Evolutionary conservation across 2,329 filamentous ascomycete species (phyloP).

Genomic region (Ophiostoma perfectum): DNA sequence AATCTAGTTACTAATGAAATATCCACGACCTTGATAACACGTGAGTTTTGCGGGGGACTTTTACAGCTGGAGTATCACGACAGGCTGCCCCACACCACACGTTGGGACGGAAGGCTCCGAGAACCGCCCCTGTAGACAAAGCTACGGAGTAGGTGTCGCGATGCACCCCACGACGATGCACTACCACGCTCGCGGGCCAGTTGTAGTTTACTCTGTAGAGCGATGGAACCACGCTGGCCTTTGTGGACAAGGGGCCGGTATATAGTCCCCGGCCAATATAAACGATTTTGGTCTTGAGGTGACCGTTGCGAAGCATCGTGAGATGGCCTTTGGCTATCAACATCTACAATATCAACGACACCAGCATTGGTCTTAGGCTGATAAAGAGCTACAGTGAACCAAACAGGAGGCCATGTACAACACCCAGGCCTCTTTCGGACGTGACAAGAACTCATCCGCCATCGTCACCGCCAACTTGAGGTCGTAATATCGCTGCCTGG

Average conservation of each 20-base stretch:
- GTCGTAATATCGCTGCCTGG: not conserved
- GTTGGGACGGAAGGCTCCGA: slow-evolving; percentile 20
- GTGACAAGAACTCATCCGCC: not conserved
- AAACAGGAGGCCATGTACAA: too few relatives aligned
- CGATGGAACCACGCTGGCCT: too few relatives aligned
- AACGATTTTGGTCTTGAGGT: not conserved
- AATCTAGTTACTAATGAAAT: not conserved
- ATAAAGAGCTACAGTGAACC: too few relatives aligned
- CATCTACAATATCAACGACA: too few relatives aligned
- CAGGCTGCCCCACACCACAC: not conserved
- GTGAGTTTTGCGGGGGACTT: not conserved
- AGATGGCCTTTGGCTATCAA: too few relatives aligned
- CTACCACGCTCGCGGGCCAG: not conserved
- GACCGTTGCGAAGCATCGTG: too few relatives aligned
- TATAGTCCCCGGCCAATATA: not conserved
- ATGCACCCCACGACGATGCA: slow-evolving; percentile 5
- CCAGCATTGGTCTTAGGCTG: too few relatives aligned
- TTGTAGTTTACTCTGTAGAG: not conserved
- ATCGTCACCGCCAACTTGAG: not conserved
- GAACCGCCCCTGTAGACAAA: slow-evolving; percentile 6
- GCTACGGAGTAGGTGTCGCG: not conserved
- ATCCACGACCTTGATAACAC: not conserved
- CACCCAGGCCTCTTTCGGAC: not conserved
- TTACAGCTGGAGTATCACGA: not conserved
- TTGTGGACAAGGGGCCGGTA: too few relatives aligned